Evolutionary conservation across 495 filamentous ascomycete species (phyloP), one percentile per base, ranked within the genome.

Genomic region (Jackrogersella multiformis): DNA sequence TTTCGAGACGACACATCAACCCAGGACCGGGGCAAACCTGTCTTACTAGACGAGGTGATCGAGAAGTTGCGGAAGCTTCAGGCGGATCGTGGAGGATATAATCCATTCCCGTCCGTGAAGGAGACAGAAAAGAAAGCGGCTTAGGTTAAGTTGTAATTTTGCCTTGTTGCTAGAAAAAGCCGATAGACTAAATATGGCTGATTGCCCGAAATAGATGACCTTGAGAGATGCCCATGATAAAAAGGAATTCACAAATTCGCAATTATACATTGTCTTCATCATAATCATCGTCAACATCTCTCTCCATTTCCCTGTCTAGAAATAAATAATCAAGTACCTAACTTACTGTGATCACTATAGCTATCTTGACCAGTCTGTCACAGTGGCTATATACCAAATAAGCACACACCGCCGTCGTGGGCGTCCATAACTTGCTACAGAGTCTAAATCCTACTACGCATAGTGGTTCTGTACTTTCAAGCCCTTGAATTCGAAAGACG

Each of bases 1-100:
- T 95, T 94, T 78, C 86, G 94, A 56, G 94, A 98, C 73, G 91
- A 96, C 74, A 89, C 87, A 13, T 86, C 88, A 7, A 92, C 88
- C 24, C 94, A 97, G 78, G 88, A 89, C 35, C 84, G 81, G 32
- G 83, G 83, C 57, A 82, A 81, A 62, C 80, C 94, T 72, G 80
- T 97, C 16, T 83, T 88, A 30, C 79, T 97, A 16, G 86, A 93
- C 38, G 92, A 94, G 74, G 92, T 87, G 0, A 80, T 97, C 10
- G 75, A 80, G 74, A 95, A 94, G 81, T 79, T 98, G 61, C 77
- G 74, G 46, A 82, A 81, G 54, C 79, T 98, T 68, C 85, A 88
- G 72, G 89, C 90, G 73, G 88, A 89, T 70, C 79, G 86, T 39
- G 77, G 83, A 64, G 72, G 87, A 39, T 83, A 84, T 54, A 90